phyloP scores from a whole-genome alignment of 345 rosid species.

The Heritiera fomes region DNA sequence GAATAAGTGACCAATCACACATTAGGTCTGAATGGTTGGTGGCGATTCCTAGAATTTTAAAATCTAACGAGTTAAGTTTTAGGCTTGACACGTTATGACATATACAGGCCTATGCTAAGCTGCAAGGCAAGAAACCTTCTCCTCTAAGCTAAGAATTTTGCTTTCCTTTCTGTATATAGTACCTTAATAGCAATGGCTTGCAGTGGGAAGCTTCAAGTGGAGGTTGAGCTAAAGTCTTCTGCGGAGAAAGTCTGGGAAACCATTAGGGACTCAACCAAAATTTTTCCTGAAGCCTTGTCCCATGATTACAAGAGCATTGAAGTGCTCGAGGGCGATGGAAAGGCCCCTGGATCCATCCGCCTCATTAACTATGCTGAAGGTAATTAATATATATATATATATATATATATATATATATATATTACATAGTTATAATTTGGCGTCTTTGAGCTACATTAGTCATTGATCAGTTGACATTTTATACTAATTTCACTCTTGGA shows the following conservation, averaged over 20 bases:
- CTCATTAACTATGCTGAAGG: conserved; percentile 66
- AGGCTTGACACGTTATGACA: too few relatives aligned
- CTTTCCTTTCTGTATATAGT: not conserved
- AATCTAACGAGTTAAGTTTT: too few relatives aligned
- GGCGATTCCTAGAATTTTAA: too few relatives aligned
- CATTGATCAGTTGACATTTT: too few relatives aligned
- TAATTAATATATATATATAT: conserved; percentile 16
- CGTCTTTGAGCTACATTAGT: too few relatives aligned
- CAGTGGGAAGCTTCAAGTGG: conserved; percentile 62
- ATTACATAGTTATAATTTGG: too few relatives aligned
- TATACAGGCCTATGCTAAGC: not conserved
- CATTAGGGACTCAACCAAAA: conserved; percentile 58
- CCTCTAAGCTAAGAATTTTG: not conserved
- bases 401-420: too few relatives aligned
- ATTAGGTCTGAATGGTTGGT: too few relatives aligned
- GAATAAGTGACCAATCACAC: too few relatives aligned
- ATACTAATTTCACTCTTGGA: too few relatives aligned
- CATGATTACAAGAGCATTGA: conserved; percentile 75
- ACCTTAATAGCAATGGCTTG: conserved; percentile 44
- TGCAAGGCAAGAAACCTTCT: not conserved
- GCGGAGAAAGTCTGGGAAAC: conserved; percentile 63
- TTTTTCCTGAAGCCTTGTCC: conserved; percentile 70
- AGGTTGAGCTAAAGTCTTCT: conserved; percentile 68
- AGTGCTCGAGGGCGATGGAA: conserved; percentile 83
- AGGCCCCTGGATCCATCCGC: conserved; percentile 71